Evolutionary conservation across 371 early-diverging fungal species (phyloP).

Genomic region (Mucor racemosus): DNA sequence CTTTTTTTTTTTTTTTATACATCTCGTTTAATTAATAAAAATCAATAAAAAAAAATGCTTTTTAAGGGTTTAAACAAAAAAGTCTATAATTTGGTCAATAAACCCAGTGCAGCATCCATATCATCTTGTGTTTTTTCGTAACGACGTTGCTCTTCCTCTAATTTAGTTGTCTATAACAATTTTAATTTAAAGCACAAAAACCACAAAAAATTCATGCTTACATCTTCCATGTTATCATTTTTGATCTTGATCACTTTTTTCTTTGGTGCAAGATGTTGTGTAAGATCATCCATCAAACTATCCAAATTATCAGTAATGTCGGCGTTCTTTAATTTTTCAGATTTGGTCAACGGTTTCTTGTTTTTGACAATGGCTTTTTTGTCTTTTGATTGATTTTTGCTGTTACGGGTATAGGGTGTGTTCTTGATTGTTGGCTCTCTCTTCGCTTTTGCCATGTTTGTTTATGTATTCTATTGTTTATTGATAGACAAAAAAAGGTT

Average conservation of each 20-base stretch:
- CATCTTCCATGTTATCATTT: slow-evolving; percentile 29
- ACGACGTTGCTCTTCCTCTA: slow-evolving; percentile 43
- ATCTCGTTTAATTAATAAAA: neutral
- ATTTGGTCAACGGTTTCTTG: slow-evolving; percentile 28
- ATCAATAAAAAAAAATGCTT: neutral
- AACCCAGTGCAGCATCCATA: slow-evolving; percentile 48
- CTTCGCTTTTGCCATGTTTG: slow-evolving; percentile 27
- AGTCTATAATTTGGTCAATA: slow-evolving; percentile 41
- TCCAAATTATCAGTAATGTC: slow-evolving; percentile 44
- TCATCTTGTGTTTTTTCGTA: slow-evolving; percentile 53
- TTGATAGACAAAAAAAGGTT: neutral
- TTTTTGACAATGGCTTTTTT: slow-evolving; percentile 16
- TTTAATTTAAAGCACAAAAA: neutral
- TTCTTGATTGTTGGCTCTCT: slow-evolving; percentile 16
- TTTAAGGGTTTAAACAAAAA: too few relatives aligned
- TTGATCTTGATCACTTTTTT: slow-evolving; percentile 27
- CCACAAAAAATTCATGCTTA: slow-evolving; percentile 6
- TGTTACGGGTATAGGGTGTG: slow-evolving; percentile 29
- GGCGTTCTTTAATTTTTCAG: slow-evolving; percentile 33
- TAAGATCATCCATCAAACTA: slow-evolving; percentile 38
- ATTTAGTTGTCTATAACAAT: slow-evolving; percentile 17
- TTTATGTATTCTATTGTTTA: neutral
- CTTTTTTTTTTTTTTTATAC: neutral
- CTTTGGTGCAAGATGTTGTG: slow-evolving; percentile 30
- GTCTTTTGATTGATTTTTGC: slow-evolving; percentile 1